Evolutionary conservation across 2,329 filamentous ascomycete genomes (phyloP).

Genomic region (Fusarium brevicatenulatum): DNA sequence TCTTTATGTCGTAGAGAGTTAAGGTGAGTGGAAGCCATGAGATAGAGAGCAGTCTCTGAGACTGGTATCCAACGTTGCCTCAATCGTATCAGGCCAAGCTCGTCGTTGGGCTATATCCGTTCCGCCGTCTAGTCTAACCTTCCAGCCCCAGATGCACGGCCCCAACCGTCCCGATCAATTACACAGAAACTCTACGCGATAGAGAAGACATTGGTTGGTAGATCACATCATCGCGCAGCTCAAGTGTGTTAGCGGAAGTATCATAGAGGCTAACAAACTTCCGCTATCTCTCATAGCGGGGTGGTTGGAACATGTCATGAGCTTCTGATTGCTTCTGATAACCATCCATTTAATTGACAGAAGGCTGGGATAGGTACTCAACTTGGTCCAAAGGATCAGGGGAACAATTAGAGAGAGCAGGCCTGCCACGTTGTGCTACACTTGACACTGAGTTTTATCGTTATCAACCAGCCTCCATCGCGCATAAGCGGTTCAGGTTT

Average conservation of each 20-base stretch:
- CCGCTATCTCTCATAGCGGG: neutral
- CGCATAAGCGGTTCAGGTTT: conserved; percentile 9
- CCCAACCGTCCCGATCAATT: conserved; percentile 19
- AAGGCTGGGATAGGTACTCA: conserved; percentile 3
- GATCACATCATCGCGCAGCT: conserved; percentile 41
- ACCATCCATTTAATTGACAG: neutral
- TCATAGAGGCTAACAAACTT: too few relatives aligned
- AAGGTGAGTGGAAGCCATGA: neutral
- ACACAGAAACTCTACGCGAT: conserved; percentile 18
- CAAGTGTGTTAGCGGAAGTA: conserved; percentile 2
- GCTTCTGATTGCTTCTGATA: neutral
- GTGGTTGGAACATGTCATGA: conserved; percentile 21
- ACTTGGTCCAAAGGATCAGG: neutral
- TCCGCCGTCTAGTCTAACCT: conserved; percentile 26
- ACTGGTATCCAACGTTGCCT: conserved; percentile 5
- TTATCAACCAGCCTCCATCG: conserved; percentile 15
- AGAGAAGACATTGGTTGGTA: too few relatives aligned
- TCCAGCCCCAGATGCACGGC: conserved; percentile 23
- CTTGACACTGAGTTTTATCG: neutral
- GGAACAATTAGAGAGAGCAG: neutral
- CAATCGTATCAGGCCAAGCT: conserved; percentile 9
- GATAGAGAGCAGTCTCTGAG: neutral
- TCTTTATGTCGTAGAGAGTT: neutral
- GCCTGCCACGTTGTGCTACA: conserved; percentile 21
- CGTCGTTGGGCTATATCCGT: conserved; percentile 2